Conservation (phyloP, 2,329 filamentous ascomycete species). For the Fusarium coicis region DNA sequence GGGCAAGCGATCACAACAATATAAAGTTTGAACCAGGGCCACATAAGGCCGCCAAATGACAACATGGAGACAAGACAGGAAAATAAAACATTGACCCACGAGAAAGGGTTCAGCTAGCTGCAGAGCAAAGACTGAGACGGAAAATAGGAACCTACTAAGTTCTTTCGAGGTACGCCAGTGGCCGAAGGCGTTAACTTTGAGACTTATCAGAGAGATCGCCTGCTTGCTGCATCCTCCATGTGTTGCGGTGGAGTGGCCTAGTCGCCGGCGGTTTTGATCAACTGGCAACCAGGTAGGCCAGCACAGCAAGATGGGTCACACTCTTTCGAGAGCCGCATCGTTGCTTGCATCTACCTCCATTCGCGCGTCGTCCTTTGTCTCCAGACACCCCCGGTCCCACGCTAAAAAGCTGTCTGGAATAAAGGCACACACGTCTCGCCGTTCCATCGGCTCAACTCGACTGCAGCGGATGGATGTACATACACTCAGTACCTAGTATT, state of each 20-base stretch:
- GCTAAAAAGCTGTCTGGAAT: conserved; percentile 66
- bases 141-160: conserved; percentile 40
- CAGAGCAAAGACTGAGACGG: conserved; percentile 19
- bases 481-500: conserved; percentile 22
- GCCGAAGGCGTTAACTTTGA: conserved; percentile 46
- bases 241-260: conserved; percentile 69
- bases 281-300: conserved; percentile 90
- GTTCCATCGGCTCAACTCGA: conserved; percentile 60
- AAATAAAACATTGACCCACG: conserved; percentile 16
- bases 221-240: conserved; percentile 57
- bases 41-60: neutral
- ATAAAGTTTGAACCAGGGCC: conserved; percentile 23
- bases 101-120: conserved; percentile 27
- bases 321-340: conserved; percentile 73
- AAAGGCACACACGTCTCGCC: conserved; percentile 68
- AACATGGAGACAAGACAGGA: neutral
- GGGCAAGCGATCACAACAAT: neutral
- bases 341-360: conserved; percentile 65
- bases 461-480: conserved; percentile 55
- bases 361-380: conserved; percentile 52
- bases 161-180: conserved; percentile 42
- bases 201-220: conserved; percentile 59
- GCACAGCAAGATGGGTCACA: conserved; percentile 85
- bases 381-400: conserved; percentile 61
- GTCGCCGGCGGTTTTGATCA: conserved; percentile 72